Evolutionary conservation across 2,329 filamentous ascomycete genomes (phyloP).

Genomic region (Verticillium tricorpus): DNA sequence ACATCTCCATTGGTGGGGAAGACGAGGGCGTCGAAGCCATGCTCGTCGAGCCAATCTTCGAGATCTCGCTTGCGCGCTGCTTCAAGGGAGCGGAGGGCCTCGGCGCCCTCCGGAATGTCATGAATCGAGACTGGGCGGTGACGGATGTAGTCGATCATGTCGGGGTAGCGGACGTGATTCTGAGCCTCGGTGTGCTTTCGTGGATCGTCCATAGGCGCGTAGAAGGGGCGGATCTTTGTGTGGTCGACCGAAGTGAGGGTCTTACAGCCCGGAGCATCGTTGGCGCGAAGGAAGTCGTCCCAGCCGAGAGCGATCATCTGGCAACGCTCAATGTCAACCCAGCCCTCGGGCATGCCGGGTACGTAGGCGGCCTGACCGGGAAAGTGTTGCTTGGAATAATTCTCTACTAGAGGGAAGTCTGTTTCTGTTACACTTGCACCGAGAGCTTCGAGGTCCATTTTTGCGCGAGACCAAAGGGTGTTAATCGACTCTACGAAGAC

Average conservation of each 20-base stretch:
- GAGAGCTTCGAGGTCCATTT: slow-evolving; percentile 28
- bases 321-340: slow-evolving; percentile 34
- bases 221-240: slow-evolving; percentile 18
- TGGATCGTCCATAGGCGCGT: slow-evolving; percentile 7
- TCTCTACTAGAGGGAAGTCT: slow-evolving; percentile 7
- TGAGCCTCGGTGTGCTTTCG: slow-evolving; percentile 4
- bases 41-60: slow-evolving; percentile 8
- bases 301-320: slow-evolving; percentile 40
- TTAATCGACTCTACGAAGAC: slow-evolving; percentile 10
- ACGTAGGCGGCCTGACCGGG: slow-evolving; percentile 7
- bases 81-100: slow-evolving; percentile 6
- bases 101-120: slow-evolving; percentile 2
- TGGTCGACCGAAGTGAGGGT: slow-evolving; percentile 34
- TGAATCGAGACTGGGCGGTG: neutral
- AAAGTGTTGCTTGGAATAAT: slow-evolving; percentile 2
- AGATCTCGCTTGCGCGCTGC: slow-evolving; percentile 5
- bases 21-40: slow-evolving; percentile 3
- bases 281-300: slow-evolving; percentile 43
- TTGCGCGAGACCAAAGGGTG: slow-evolving; percentile 25
- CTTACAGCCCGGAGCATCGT: slow-evolving; percentile 31
- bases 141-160: slow-evolving; percentile 8
- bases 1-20: slow-evolving; percentile 10
- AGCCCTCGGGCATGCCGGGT: slow-evolving; percentile 15
- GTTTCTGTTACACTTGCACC: slow-evolving; percentile 35
- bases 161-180: slow-evolving; percentile 8